phyloP scores from a whole-genome alignment of 2,329 filamentous ascomycete genomes.

The Calonectria honghensis region DNA sequence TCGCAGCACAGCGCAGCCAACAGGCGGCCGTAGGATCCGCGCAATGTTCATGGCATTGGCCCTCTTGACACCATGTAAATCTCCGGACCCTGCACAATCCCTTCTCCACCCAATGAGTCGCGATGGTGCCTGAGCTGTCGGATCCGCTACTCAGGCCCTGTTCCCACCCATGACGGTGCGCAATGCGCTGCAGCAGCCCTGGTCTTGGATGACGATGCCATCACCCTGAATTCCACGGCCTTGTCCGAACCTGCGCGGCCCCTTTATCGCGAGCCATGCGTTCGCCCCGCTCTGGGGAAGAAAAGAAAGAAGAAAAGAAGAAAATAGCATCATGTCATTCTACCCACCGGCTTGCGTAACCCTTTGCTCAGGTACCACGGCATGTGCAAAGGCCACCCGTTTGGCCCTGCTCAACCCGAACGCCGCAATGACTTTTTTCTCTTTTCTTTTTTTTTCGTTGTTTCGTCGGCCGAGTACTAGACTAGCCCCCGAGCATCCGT shows the following conservation, averaged over 20 bases:
- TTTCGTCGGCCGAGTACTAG: neutral
- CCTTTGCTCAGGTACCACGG: neutral
- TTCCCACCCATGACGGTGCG: neutral
- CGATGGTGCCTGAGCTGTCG: neutral
- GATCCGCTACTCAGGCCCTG: neutral
- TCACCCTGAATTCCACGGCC: slow-evolving; percentile 23
- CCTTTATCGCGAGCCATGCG: neutral
- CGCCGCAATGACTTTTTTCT: slow-evolving; percentile 3
- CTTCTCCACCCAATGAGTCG: neutral
- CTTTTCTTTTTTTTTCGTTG: neutral
- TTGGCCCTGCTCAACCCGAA: neutral
- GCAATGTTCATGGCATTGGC: slow-evolving; percentile 16
- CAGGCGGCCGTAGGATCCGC: neutral
- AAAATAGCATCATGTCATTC: neutral
- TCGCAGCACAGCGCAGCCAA: neutral
- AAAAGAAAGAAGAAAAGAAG: neutral
- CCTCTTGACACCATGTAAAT: neutral
- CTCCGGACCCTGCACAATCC: slow-evolving; percentile 5
- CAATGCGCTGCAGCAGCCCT: slow-evolving; percentile 11
- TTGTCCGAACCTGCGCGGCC: neutral
- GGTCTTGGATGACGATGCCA: slow-evolving; percentile 14
- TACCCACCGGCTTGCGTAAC: slow-evolving; percentile 13
- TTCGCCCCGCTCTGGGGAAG: neutral
- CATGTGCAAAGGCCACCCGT: slow-evolving; percentile 15
- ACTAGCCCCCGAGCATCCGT: slow-evolving; percentile 4